A percentile compares a stretch with the other conserved stretches of the same genome.
Conservation (phyloP, 2,329 filamentous ascomycete species). For the Fusarium subtropicale region DNA sequence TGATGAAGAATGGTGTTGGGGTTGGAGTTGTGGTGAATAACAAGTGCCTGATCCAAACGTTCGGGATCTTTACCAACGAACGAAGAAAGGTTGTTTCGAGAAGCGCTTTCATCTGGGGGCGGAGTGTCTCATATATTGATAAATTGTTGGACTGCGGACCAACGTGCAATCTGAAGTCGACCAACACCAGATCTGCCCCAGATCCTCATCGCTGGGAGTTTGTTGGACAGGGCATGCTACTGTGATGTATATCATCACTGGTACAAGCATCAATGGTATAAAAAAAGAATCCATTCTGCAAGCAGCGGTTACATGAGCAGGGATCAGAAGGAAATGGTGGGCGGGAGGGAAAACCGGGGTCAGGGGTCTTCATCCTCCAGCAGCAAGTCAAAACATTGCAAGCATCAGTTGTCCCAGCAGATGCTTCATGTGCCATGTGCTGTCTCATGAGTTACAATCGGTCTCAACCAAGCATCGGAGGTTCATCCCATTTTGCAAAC, state of each 20-base stretch:
- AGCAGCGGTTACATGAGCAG: slow-evolving; percentile 20
- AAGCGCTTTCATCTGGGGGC: slow-evolving; percentile 33
- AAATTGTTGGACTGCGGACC: slow-evolving; percentile 11
- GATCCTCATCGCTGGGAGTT: slow-evolving; percentile 17
- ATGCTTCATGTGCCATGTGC: slow-evolving; percentile 34
- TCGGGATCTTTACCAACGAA: slow-evolving; percentile 8
- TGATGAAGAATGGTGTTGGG: slow-evolving; percentile 18
- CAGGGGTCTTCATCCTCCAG: slow-evolving; percentile 19
- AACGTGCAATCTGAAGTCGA: slow-evolving; percentile 20
- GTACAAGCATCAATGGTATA: slow-evolving; percentile 19
- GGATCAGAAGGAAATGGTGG: slow-evolving; percentile 24
- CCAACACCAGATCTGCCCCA: slow-evolving; percentile 34
- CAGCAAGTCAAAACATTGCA: slow-evolving; percentile 29
- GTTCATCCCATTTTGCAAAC: neutral
- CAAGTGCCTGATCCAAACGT: slow-evolving; percentile 18
- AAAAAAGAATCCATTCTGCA: slow-evolving; percentile 32
- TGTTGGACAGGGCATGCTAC: slow-evolving; percentile 10
- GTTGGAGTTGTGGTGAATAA: slow-evolving; percentile 10
- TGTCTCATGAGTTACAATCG: slow-evolving; percentile 22
- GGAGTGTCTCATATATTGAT: slow-evolving; percentile 21
- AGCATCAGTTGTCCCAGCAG: slow-evolving; percentile 37
- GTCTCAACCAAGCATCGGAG: neutral
- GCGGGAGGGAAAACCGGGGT: slow-evolving; percentile 26
- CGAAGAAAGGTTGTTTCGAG: slow-evolving; percentile 28
- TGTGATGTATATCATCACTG: slow-evolving; percentile 19